phyloP scores from a whole-genome alignment of 83 land plant species.

The Picea abies region DNA sequence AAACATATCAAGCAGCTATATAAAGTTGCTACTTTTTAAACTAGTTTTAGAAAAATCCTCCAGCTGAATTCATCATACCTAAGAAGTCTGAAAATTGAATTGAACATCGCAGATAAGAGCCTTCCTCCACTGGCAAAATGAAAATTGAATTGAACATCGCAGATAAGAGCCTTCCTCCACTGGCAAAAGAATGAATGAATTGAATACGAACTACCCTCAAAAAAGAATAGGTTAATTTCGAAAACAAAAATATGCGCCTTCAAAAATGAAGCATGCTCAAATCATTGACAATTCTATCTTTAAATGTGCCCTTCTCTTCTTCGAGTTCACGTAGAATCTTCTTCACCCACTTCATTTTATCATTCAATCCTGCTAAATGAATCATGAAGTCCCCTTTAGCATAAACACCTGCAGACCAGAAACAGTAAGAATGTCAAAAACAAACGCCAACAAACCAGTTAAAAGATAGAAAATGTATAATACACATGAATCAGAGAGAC shows the following conservation, averaged over 20 bases:
- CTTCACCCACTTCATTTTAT: slow-evolving; percentile 36
- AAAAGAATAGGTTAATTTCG: slow-evolving; percentile 6
- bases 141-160: not conserved
- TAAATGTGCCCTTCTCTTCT: slow-evolving; percentile 21
- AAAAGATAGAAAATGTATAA: not conserved
- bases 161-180: slow-evolving; percentile 5
- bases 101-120: not conserved
- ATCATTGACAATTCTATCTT: slow-evolving; percentile 5
- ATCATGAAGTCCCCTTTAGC: slow-evolving; percentile 48
- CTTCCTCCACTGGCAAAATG: slow-evolving; percentile 14
- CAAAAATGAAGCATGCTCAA: slow-evolving; percentile 6
- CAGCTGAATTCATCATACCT: not conserved
- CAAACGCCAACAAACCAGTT: not conserved
- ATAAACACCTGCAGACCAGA: slow-evolving; percentile 34
- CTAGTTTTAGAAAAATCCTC: not conserved
- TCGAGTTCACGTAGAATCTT: slow-evolving; percentile 30
- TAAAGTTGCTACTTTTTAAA: not conserved
- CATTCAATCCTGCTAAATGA: slow-evolving; percentile 42
- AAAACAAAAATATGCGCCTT: not conserved
- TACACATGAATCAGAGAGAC: not conserved
- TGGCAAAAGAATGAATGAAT: slow-evolving; percentile 17
- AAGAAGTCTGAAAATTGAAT: not conserved
- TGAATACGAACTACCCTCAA: slow-evolving; percentile 4
- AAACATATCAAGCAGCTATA: not conserved
- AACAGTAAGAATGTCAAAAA: not conserved